A percentile compares a stretch with the other conserved stretches of the same genome.
phyloP scores from a whole-genome alignment of 1,284 basidiomycete genomes.

The Volvariella volvacea region DNA sequence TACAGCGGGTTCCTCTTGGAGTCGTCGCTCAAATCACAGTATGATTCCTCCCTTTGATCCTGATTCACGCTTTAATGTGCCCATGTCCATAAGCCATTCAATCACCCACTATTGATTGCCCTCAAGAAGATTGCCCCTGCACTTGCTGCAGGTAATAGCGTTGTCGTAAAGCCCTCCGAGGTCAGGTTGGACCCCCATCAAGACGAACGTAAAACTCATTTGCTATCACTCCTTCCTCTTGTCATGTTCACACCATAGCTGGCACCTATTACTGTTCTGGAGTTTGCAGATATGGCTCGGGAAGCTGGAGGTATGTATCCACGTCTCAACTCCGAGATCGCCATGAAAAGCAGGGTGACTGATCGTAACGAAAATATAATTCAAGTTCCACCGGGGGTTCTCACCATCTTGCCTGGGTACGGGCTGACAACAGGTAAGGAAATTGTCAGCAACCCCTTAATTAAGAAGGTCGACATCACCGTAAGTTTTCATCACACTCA shows the following conservation, averaged over 20 bases:
- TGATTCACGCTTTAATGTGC: slow-evolving; percentile 1
- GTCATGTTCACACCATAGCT: slow-evolving; percentile 32
- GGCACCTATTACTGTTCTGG: slow-evolving; percentile 72
- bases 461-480: slow-evolving; percentile 79
- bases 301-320: slow-evolving; percentile 54
- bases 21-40: slow-evolving; percentile 83
- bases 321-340: not conserved
- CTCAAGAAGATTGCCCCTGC: slow-evolving; percentile 84
- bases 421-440: slow-evolving; percentile 57
- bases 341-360: slow-evolving; percentile 1
- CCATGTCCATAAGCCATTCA: slow-evolving; percentile 59
- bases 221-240: not conserved
- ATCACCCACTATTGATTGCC: slow-evolving; percentile 77
- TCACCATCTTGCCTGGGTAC: slow-evolving; percentile 67
- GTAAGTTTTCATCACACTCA: slow-evolving; percentile 31
- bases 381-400: slow-evolving; percentile 74
- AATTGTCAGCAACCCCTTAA: slow-evolving; percentile 54
- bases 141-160: slow-evolving; percentile 76
- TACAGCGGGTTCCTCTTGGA: slow-evolving; percentile 72
- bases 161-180: slow-evolving; percentile 80
- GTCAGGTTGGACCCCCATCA: slow-evolving; percentile 26
- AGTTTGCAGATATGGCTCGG: slow-evolving; percentile 60
- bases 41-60: slow-evolving; percentile 9
- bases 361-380: slow-evolving; percentile 3
- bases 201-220: not conserved